phyloP scores from a whole-genome alignment of 768 basidiomycete species.

The Macrolepiota dolichaula region DNA sequence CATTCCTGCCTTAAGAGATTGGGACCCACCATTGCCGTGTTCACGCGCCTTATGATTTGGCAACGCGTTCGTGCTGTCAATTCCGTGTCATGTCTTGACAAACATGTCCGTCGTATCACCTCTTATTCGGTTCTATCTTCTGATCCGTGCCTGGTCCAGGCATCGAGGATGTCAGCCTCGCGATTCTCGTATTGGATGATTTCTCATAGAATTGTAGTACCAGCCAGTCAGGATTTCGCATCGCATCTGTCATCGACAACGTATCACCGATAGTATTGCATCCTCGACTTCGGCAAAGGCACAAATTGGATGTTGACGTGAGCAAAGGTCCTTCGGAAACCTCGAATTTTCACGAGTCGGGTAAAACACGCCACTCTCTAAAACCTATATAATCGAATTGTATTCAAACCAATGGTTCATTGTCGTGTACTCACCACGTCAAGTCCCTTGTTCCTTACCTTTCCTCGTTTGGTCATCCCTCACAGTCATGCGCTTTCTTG shows the following conservation, averaged over 20 bases:
- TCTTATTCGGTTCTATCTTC: background rate
- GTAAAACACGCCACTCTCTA: background rate
- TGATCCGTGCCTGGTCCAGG: constrained; percentile 2
- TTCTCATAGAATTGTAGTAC: background rate
- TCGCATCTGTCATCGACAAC: constrained; percentile 6
- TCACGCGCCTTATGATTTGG: background rate
- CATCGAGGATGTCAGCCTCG: background rate
- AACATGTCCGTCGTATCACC: background rate
- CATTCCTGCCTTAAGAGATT: no score
- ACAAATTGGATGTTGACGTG: background rate
- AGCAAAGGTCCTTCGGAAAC: background rate
- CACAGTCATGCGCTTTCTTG: background rate
- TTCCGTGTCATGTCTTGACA: background rate
- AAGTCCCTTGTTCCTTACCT: background rate
- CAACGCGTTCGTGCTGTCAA: background rate
- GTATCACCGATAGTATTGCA: constrained; percentile 3
- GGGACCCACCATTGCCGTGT: no score
- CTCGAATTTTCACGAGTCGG: background rate
- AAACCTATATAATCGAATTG: constrained; percentile 2
- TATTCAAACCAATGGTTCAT: background rate
- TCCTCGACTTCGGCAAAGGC: constrained; percentile 1
- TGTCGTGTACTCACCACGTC: background rate
- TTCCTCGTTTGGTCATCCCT: background rate
- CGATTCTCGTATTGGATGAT: background rate
- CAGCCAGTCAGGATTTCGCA: background rate